Evolutionary conservation across 2,329 filamentous ascomycete species (phyloP).

Genomic region (Cryphonectria carpinicola): DNA sequence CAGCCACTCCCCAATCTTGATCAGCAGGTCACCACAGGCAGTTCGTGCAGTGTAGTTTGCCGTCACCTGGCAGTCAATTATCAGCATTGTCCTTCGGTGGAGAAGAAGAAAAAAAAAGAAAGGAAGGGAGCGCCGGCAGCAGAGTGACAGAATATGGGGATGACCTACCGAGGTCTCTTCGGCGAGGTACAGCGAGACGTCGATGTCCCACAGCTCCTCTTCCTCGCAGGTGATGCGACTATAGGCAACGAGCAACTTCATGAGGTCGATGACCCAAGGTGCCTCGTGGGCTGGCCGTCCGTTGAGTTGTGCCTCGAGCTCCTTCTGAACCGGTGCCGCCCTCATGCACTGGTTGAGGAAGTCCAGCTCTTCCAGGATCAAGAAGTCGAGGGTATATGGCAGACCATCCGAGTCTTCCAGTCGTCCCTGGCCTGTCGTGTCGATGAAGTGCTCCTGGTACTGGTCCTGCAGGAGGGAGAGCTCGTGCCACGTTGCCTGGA

Average conservation of each 20-base stretch:
- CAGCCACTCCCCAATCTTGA: slow-evolving; percentile 92
- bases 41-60: slow-evolving; percentile 95
- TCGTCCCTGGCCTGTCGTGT: slow-evolving; percentile 82
- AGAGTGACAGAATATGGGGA: not conserved
- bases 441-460: slow-evolving; percentile 84
- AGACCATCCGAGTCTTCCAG: slow-evolving; percentile 88
- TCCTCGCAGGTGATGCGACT: slow-evolving; percentile 91
- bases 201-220: slow-evolving; percentile 93
- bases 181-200: slow-evolving; percentile 91
- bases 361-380: slow-evolving; percentile 92
- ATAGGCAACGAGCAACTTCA: slow-evolving; percentile 83
- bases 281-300: slow-evolving; percentile 64
- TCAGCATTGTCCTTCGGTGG: slow-evolving; percentile 1
- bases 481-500: slow-evolving; percentile 88
- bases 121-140: too few species aligned
- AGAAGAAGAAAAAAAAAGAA: too few species aligned
- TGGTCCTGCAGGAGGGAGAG: slow-evolving; percentile 71
- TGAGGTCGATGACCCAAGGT: slow-evolving; percentile 84
- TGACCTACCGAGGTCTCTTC: slow-evolving; percentile 77
- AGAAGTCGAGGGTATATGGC: slow-evolving; percentile 92
- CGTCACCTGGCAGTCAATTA: slow-evolving; percentile 56
- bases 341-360: slow-evolving; percentile 90
- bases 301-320: slow-evolving; percentile 80
- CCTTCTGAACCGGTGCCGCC: slow-evolving; percentile 83
- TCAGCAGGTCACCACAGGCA: slow-evolving; percentile 87